These are phyloP conservation scores for Suhomyces coccinellae DNA, from an alignment of 1,139 yeast species.

Conservation along the genomic window DNA sequence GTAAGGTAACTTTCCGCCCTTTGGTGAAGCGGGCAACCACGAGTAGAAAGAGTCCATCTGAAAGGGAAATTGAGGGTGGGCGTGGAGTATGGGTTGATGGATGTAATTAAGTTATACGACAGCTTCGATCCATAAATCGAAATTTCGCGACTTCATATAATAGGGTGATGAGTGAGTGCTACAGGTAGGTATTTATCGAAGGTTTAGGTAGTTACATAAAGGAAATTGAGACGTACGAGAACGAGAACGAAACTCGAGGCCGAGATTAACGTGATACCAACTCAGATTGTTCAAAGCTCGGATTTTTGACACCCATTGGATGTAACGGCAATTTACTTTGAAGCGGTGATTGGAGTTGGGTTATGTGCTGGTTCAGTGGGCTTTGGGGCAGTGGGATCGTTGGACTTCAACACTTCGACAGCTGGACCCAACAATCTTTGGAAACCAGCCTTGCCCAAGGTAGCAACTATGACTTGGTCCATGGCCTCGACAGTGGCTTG, in stretches of 20 bases:
- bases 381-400: slow-evolving; percentile 62
- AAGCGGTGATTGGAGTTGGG: slow-evolving; percentile 2
- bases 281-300: background rate
- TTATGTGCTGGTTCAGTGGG: background rate
- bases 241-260: background rate
- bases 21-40: slow-evolving; percentile 18
- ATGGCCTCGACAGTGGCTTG: slow-evolving; percentile 89
- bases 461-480: slow-evolving; percentile 79
- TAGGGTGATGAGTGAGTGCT: background rate
- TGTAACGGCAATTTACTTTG: background rate
- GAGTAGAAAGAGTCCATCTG: slow-evolving; percentile 5
- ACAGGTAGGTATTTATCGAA: background rate
- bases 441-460: slow-evolving; percentile 88
- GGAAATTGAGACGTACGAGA: background rate
- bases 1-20: slow-evolving; percentile 45
- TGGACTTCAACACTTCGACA: slow-evolving; percentile 74
- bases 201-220: slow-evolving; percentile 1
- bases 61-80: background rate
- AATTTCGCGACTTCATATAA: no score
- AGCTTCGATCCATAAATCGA: no score
- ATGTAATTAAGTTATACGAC: no score
- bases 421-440: slow-evolving; percentile 93
- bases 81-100: no score
- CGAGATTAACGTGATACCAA: background rate
- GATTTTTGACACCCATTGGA: background rate